phyloP scores from a whole-genome alignment of 345 rosid genomes.

The Aquilaria yunnanensis region DNA sequence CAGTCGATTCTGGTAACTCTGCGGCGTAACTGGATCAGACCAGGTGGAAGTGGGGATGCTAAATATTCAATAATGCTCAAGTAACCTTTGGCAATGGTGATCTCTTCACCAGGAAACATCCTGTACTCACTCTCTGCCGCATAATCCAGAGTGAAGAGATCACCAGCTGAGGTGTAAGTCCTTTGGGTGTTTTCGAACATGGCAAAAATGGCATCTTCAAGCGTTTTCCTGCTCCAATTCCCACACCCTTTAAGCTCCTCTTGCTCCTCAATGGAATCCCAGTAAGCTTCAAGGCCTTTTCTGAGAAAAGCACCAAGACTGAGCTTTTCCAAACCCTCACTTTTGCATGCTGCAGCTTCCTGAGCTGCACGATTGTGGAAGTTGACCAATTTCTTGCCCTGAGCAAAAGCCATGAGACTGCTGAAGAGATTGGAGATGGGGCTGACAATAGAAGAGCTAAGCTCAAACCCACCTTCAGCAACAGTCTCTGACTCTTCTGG shows the following conservation, averaged over 20 bases:
- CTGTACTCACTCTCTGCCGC: conserved; percentile 83
- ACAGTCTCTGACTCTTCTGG: conserved; percentile 40
- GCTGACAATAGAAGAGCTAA: conserved; percentile 40
- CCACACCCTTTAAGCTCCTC: conserved; percentile 32
- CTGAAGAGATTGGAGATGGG: conserved; percentile 57
- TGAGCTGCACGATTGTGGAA: conserved; percentile 27
- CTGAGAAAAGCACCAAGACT: conserved; percentile 68
- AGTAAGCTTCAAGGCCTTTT: conserved; percentile 49
- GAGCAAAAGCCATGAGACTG: conserved; percentile 75
- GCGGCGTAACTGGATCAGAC: conserved; percentile 55
- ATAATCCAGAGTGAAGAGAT: conserved; percentile 63
- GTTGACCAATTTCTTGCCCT: conserved; percentile 41
- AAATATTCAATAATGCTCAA: conserved; percentile 52
- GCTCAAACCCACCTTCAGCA: conserved; percentile 77
- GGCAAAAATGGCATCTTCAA: conserved; percentile 68
- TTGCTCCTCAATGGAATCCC: conserved; percentile 30
- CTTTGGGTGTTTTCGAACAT: conserved; percentile 79
- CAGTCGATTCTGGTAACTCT: conserved; percentile 67
- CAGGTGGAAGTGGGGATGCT: conserved; percentile 73
- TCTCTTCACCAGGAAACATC: conserved; percentile 92
- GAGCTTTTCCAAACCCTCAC: conserved; percentile 24
- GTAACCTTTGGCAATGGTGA: conserved; percentile 95
- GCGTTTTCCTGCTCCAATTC: conserved; percentile 44
- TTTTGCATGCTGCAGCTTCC: conserved; percentile 33
- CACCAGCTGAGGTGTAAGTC: conserved; percentile 85